These are phyloP conservation scores for Ophiostoma tasmaniense DNA, from an alignment of 2,329 filamentous ascomycete species.

Conservation along the genomic window DNA sequence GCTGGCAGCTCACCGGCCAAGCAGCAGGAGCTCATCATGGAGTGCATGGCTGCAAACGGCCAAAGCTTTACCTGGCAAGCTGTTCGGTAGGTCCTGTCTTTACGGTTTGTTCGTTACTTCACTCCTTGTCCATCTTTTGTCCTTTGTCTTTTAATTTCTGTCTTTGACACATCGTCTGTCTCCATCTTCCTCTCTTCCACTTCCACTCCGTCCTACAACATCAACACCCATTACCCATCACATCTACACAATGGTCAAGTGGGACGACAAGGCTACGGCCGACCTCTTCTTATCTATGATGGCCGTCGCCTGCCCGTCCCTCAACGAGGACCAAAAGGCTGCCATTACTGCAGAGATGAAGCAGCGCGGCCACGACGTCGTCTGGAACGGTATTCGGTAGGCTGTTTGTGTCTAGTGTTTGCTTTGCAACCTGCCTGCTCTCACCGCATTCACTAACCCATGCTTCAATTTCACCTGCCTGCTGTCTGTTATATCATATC, in stretches of 20 bases:
- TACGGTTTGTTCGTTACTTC: not conserved
- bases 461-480: not conserved
- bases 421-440: not conserved
- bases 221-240: not conserved
- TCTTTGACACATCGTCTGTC: not conserved
- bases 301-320: constrained; percentile 15
- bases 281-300: constrained; percentile 26
- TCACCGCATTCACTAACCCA: not conserved
- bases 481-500: not conserved
- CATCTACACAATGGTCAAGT: constrained; percentile 19
- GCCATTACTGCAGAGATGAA: constrained; percentile 23
- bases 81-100: not conserved
- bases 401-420: not conserved
- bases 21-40: not conserved
- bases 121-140: not conserved
- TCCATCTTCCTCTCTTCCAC: not conserved
- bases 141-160: not conserved
- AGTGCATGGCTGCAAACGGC: not conserved
- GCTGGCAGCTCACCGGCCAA: not conserved
- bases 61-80: not conserved
- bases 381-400: constrained; percentile 33
- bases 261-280: constrained; percentile 25
- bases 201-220: not conserved
- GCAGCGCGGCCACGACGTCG: constrained; percentile 23
- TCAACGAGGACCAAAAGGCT: constrained; percentile 24